Base-by-base conservation (phyloP, 2,329 filamentous ascomycete genomes). In the Biscogniauxia marginata region DNA sequence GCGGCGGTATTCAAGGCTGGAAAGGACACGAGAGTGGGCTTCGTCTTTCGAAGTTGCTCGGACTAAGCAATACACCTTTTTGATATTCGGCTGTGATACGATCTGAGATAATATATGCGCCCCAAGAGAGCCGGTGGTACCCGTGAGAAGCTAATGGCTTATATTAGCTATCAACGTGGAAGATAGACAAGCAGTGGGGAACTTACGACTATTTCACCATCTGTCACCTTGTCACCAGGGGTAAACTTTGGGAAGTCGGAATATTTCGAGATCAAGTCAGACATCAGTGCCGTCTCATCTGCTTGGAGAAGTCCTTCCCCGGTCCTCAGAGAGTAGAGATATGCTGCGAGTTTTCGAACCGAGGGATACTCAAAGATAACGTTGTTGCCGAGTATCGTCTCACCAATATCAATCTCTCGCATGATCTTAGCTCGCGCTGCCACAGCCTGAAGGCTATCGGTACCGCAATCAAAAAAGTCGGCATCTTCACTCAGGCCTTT, bases 121-220 rank as follows among this genome's bases (percentile, higher is more conserved):
- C 3, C 85, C 85, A 0, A 88, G 73, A 4, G 82, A 82, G 1
- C 85, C 85, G 0, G 85, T 88, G 0, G 79, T 79, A 7, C 85
- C 85, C 1, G 85, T 87, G 7, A 88, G 69, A 11, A 86, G 61
- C 69, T 75, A 22, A 24, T 25, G 21, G 2, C 30, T 4, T 20
- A 20, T n/a, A 44, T 47, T 39, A 43, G 18, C 49, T 44, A 57
- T 49, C 11, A 2, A 25, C 24, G 34, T 44, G 25, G 3, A 18
- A 44, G 13, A 24, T 13, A 49, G n/a, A 25, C 6, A 7, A 19
- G 13, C 6, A 16, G 46, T 4, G 7, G 7, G 22, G 3, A 16
- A 52, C 57, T 57, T 62, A 65, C 63, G 47, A 63, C 59, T 8
- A 63, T 53, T 8, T 63, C 57, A 20, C 57, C 57, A 9, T 61